phyloP scores from a whole-genome alignment of 805 yeast species.

The Ogataea saltuana region DNA sequence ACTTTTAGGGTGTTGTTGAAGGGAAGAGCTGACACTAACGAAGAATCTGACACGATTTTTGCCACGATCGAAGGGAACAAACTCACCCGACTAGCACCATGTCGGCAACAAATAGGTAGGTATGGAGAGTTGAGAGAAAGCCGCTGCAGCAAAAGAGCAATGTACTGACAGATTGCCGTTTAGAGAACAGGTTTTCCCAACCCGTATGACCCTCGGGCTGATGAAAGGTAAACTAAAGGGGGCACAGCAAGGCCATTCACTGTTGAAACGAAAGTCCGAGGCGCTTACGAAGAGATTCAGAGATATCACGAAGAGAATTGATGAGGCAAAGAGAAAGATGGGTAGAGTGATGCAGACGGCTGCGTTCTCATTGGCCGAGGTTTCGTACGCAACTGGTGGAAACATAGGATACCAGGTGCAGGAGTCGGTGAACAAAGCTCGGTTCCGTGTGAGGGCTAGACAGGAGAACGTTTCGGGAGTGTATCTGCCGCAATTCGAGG shows the following conservation, averaged over 20 bases:
- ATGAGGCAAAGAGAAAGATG: conserved; percentile 95
- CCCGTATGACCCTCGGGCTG: conserved; percentile 93
- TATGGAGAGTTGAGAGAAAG: no score
- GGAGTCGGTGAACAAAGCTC: conserved; percentile 86
- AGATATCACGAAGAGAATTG: conserved; percentile 91
- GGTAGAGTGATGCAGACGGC: conserved; percentile 98
- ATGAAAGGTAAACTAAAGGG: conserved; percentile 97
- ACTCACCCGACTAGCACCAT: no score
- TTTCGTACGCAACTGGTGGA: conserved; percentile 95
- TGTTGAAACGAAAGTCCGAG: conserved; percentile 92
- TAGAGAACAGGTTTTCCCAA: conserved; percentile 95
- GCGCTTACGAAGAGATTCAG: conserved; percentile 95
- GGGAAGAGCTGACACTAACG: no score
- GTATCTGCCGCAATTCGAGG: conserved; percentile 87
- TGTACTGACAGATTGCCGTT: background rate
- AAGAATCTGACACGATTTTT: no score
- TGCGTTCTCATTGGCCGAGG: conserved; percentile 95
- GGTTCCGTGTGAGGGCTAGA: conserved; percentile 86
- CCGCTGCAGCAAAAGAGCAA: no score
- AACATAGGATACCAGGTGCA: conserved; percentile 94
- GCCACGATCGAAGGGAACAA: no score
- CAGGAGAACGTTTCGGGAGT: conserved; percentile 98
- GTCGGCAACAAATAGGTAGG: conserved; percentile 33
- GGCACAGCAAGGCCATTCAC: conserved; percentile 93
- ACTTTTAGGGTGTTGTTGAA: conserved; percentile 1